These are phyloP conservation scores for Hypsizygus marmoreus DNA, from an alignment of 768 basidiomycete species.

Conservation along the genomic window DNA sequence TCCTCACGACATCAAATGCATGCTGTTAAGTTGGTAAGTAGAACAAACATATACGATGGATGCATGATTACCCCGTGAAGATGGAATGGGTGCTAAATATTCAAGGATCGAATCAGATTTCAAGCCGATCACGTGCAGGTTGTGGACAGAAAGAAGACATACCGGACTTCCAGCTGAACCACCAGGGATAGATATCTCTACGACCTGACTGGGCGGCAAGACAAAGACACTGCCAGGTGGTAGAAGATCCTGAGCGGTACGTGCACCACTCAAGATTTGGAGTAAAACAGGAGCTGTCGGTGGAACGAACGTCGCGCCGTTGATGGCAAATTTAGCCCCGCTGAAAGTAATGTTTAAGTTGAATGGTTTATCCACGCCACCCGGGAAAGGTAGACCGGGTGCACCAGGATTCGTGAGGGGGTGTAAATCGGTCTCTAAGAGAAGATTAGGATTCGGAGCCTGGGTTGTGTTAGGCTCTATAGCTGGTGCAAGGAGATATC, in stretches of 20 bases:
- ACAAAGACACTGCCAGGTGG: constrained; percentile 47
- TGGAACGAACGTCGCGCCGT: constrained; percentile 29
- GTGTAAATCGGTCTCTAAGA: constrained; percentile 28
- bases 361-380: constrained; percentile 24
- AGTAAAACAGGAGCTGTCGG: constrained; percentile 55
- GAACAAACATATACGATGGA: constrained; percentile 21
- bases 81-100: constrained; percentile 33
- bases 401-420: constrained; percentile 8
- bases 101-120: no score
- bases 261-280: constrained; percentile 59
- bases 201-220: constrained; percentile 43
- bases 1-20: constrained; percentile 40
- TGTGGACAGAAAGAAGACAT: constrained; percentile 2
- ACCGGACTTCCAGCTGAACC: constrained; percentile 31
- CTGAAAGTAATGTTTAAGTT: constrained; percentile 22
- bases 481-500: constrained; percentile 29
- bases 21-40: no score
- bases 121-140: constrained; percentile 9
- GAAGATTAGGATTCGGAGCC: constrained; percentile 15
- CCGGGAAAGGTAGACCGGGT: constrained; percentile 11
- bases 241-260: constrained; percentile 45
- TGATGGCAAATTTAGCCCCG: constrained; percentile 24
- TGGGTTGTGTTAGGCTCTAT: constrained; percentile 28
- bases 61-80: no score
- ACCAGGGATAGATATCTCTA: constrained; percentile 45